These are phyloP conservation scores for Backusella australiensis DNA, from an alignment of 192 early-diverging fungal species.

Conservation along the genomic window DNA sequence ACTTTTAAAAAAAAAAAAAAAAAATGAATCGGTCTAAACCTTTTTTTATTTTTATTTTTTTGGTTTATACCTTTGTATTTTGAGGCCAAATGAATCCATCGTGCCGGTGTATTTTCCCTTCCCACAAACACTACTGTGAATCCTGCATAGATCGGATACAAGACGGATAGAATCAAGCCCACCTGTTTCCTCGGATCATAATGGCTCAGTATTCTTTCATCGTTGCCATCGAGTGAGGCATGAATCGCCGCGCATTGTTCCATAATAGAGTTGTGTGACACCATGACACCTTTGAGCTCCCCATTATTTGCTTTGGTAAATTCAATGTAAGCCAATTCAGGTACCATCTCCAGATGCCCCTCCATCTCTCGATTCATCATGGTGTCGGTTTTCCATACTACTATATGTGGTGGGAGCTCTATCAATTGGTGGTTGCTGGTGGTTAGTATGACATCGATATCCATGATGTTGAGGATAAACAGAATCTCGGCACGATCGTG, in stretches of 20 bases:
- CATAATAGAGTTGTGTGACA: conserved; percentile 73
- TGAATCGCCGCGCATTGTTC: conserved; percentile 5
- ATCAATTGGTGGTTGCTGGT: conserved; percentile 50
- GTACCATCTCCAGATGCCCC: conserved; percentile 14
- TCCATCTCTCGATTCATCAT: conserved; percentile 34
- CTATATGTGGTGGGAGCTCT: conserved; percentile 49
- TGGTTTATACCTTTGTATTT: conserved; percentile 57
- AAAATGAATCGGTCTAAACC: not conserved
- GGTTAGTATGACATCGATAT: conserved; percentile 66
- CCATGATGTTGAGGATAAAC: conserved; percentile 68
- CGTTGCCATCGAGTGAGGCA: not conserved
- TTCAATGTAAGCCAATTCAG: conserved; percentile 81
- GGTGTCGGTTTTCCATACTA: conserved; percentile 75
- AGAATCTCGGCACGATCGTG: conserved; percentile 72
- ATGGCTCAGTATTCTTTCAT: conserved; percentile 47
- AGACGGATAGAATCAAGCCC: conserved; percentile 63
- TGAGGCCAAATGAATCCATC: conserved; percentile 65
- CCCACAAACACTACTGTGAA: conserved; percentile 62
- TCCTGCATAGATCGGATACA: conserved; percentile 69
- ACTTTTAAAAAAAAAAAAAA: not conserved
- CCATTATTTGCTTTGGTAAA: conserved; percentile 80
- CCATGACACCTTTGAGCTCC: conserved; percentile 77
- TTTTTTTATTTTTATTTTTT: not conserved
- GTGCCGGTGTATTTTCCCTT: conserved; percentile 56
- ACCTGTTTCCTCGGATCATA: conserved; percentile 81